Base-by-base conservation (phyloP, 805 yeast genomes). In the Lipomyces yamadae region DNA sequence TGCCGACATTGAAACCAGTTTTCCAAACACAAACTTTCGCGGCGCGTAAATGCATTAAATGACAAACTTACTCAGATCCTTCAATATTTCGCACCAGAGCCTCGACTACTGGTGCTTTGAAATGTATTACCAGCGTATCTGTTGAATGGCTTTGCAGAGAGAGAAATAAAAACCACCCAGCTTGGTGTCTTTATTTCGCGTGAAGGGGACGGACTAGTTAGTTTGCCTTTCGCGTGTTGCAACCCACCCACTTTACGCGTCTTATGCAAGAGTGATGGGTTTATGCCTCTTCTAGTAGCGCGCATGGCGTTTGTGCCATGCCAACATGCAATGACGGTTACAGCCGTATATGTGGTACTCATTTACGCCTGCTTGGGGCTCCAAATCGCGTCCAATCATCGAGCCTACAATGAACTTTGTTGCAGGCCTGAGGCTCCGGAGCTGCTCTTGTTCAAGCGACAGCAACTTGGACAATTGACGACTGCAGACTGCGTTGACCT, bases 111-210 rank as follows among this genome's bases (percentile, higher is more conserved):
- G 24, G 18, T 42, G 10, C 48, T 8, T 42, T 5, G n/a, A 8
- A 42, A 42, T 4, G 37, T n/a, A 54, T 15, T 4, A 54, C 56
- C 33, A 54, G 24, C 56, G 34, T 54, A 54, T 54, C 37, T 42
- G 37, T 15, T 32, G 56, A 54, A 15, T 42, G 37, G 18, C 35
- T 7, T 15, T 42, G 48, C 18, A 42, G 48, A 42, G 24, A 11
- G 24, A 42, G 48, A 15, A 53, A 53, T 1, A 53, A 29, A 18
- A 3, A 0, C n/a, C 32, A 32, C 34, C 8, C 11, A 18, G 29
- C 32, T 0, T 29, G 34, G 11, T 6, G 5, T 5, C n/a, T 42
- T 18, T 42, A 15, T 42, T 42, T 42, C 48, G 48, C 48, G 18
- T n/a, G 8, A 42, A 24, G 24, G 24, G 24, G 24, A 24, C 24